Base-by-base conservation (phyloP, 2,329 filamentous ascomycete species). In the Scytalidium sp. region DNA sequence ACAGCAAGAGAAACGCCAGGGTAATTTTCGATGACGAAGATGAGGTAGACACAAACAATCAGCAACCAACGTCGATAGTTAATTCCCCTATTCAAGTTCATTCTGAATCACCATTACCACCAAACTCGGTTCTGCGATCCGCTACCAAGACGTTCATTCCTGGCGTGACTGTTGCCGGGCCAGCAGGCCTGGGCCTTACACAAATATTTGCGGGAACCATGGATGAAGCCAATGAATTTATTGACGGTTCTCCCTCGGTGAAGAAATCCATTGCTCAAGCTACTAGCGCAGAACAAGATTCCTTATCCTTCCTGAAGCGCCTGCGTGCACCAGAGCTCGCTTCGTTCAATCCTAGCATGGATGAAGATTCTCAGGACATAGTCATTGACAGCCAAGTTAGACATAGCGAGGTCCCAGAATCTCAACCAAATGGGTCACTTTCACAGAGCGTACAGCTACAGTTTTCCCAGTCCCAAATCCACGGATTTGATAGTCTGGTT, bases 171-270 rank as follows among this genome's bases (percentile, higher is more conserved):
- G 75, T 85, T 3, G 68, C 75, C 6, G 79, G 76, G 0, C 75
- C 81, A 19, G 83, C 81, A 29, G 83, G 83, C 2, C 71, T 96
- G 40, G 88, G 90, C 9, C 76, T 96, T 41, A 95, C 90, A 0
- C 92, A 96, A 61, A 93, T 94, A 54, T 97, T 96, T 64, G 88
- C 88, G 4, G 90, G 90, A 11, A 96, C 91, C 1, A 87, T 97
- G 83, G 90, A 88, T 43, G 83, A 81, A 32, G 73, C 75, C 51
- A 64, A 66, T 2, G 67, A 61, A 7, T 56, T 60, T 74, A 65
- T 54, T 20, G 55, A 57, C 15, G 43, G 45, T 8, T 48, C 52
- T 7, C 44, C 50, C 21, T 36, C 13, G 17, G 15, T 36, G 17
- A 36, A 36, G 15, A 36, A n/a, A n/a, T 36, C 32, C 6, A 52